Evolutionary conservation across 768 basidiomycete species (phyloP).

Genomic region (Neoboletus brunneissimus): DNA sequence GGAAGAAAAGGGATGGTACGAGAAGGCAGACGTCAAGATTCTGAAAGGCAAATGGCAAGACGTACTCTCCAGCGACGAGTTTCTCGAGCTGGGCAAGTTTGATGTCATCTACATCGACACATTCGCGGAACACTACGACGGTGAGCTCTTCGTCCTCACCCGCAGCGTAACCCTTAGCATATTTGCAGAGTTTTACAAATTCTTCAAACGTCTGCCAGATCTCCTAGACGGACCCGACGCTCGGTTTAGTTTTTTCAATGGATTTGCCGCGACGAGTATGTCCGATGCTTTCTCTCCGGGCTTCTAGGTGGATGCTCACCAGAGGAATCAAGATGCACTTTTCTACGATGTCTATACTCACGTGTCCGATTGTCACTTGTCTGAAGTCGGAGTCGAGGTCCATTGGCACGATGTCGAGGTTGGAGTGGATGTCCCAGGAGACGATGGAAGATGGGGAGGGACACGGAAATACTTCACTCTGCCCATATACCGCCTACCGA

Average conservation of each 20-base stretch:
- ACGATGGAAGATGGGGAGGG: constrained; percentile 69
- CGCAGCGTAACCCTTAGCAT: neutral
- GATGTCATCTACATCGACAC: constrained; percentile 92
- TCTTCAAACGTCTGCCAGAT: constrained; percentile 79
- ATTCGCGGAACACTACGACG: constrained; percentile 82
- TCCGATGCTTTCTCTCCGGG: constrained; percentile 5
- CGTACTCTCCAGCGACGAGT: constrained; percentile 55
- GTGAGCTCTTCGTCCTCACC: constrained; percentile 30
- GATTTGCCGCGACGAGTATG: constrained; percentile 91
- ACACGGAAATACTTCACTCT: constrained; percentile 75
- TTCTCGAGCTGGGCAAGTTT: constrained; percentile 70
- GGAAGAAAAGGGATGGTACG: constrained; percentile 72
- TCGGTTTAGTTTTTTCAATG: constrained; percentile 95
- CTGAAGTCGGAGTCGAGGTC: constrained; percentile 76
- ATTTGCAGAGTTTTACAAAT: constrained; percentile 59
- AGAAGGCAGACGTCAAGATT: constrained; percentile 71
- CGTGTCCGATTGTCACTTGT: constrained; percentile 80
- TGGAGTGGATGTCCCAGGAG: constrained; percentile 37
- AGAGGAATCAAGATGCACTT: constrained; percentile 56
- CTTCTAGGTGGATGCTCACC: neutral
- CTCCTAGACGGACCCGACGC: constrained; percentile 72
- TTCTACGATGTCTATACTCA: constrained; percentile 92
- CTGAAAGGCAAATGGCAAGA: constrained; percentile 96
- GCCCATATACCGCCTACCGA: constrained; percentile 70
- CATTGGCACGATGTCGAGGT: constrained; percentile 83